phyloP scores from a whole-genome alignment of 768 basidiomycete species.

The Suillus americanus region DNA sequence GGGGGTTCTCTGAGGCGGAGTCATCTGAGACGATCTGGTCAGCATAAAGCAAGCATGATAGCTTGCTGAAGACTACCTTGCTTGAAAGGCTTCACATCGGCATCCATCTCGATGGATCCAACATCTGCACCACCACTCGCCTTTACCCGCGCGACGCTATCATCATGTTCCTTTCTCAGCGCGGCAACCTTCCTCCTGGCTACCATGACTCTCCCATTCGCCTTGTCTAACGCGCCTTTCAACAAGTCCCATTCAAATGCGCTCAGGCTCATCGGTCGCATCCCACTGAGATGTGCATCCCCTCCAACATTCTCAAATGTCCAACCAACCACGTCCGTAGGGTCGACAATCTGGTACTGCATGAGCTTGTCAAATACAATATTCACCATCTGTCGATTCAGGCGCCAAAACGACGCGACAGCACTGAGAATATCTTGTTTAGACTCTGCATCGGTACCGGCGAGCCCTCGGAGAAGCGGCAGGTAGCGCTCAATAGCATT shows the following conservation, averaged over 20 bases:
- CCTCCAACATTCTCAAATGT: slow-evolving; percentile 63
- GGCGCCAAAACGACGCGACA: slow-evolving; percentile 77
- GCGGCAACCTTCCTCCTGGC: slow-evolving; percentile 71
- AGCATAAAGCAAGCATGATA: not conserved
- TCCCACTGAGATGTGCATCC: slow-evolving; percentile 37
- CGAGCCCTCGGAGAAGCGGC: slow-evolving; percentile 64
- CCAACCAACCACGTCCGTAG: slow-evolving; percentile 87
- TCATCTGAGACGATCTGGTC: slow-evolving; percentile 36
- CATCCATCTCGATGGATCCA: slow-evolving; percentile 64
- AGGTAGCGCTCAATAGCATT: slow-evolving; percentile 97
- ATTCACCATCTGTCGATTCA: slow-evolving; percentile 81
- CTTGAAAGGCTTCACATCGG: slow-evolving; percentile 64
- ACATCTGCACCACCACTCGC: slow-evolving; percentile 56
- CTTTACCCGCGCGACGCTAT: slow-evolving; percentile 72
- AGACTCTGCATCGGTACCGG: slow-evolving; percentile 53
- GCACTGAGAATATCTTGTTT: slow-evolving; percentile 71
- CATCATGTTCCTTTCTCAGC: slow-evolving; percentile 87
- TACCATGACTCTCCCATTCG: slow-evolving; percentile 82
- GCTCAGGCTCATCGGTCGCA: slow-evolving; percentile 40
- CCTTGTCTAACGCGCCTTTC: slow-evolving; percentile 82
- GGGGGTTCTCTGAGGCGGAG: slow-evolving; percentile 58
- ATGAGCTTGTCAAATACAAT: slow-evolving; percentile 98
- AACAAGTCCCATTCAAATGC: slow-evolving; percentile 86
- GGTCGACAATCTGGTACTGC: slow-evolving; percentile 98
- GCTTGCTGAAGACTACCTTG: slow-evolving; percentile 20